Conservation (phyloP, 768 basidiomycete genomes). For the Amanita polypyramis region DNA sequence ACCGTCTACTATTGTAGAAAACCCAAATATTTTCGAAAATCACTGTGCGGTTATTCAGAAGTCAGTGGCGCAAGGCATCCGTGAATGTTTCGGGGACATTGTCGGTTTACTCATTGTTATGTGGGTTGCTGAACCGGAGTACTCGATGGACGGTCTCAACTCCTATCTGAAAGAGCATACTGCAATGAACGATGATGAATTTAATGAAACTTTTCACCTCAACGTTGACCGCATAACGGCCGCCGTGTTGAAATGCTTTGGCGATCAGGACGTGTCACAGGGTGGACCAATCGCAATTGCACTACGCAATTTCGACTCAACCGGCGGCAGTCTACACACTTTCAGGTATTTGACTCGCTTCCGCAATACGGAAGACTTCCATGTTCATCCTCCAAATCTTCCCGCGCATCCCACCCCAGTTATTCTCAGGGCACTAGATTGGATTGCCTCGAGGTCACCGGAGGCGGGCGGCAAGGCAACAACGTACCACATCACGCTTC, state of each 20-base stretch:
- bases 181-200: constrained; percentile 21
- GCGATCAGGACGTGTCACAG: constrained; percentile 53
- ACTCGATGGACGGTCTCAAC: constrained; percentile 21
- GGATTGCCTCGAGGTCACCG: constrained; percentile 38
- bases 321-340: constrained; percentile 25
- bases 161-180: constrained; percentile 21
- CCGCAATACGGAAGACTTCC: constrained; percentile 36
- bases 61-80: constrained; percentile 37
- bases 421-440: constrained; percentile 46
- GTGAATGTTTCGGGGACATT: constrained; percentile 58
- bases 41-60: constrained; percentile 57
- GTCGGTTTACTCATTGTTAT: constrained; percentile 50
- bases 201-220: constrained; percentile 21
- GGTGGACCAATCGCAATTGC: constrained; percentile 38
- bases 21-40: constrained; percentile 22
- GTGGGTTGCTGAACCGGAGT: constrained; percentile 26
- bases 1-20: constrained; percentile 46
- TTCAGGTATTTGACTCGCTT: constrained; percentile 46
- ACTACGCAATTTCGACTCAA: constrained; percentile 27
- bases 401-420: constrained; percentile 43
- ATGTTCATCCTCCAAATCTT: constrained; percentile 53
- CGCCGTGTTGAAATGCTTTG: constrained; percentile 50
- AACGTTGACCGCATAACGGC: constrained; percentile 47
- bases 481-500: constrained; percentile 70
- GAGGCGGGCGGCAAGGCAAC: constrained; percentile 40